Conservation (phyloP, 805 yeast species). For the Scheffersomyces lignosus region DNA sequence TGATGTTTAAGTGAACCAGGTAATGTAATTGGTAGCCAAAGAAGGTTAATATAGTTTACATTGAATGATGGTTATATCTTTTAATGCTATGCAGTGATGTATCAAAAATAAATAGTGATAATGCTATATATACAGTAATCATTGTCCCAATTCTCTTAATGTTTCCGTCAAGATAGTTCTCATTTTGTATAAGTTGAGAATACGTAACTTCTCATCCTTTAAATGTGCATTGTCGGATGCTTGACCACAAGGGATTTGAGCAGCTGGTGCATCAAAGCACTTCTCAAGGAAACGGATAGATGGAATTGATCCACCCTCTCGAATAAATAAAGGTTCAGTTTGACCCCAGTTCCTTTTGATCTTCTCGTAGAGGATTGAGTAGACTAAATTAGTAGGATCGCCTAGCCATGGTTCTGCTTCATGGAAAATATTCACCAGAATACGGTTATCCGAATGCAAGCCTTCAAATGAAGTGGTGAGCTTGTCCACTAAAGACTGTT, state of each 20-base stretch:
- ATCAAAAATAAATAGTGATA: no score
- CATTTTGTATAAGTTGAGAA: conserved; percentile 74
- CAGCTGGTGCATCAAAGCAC: conserved; percentile 81
- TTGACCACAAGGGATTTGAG: conserved; percentile 96
- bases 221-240: conserved; percentile 92
- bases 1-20: no score
- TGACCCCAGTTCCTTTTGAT: conserved; percentile 70
- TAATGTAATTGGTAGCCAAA: no score
- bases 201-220: conserved; percentile 79
- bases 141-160: conserved; percentile 40
- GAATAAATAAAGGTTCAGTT: conserved; percentile 73
- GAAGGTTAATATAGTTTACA: no score
- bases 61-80: no score
- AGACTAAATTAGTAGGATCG: conserved; percentile 74
- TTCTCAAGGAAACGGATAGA: conserved; percentile 83
- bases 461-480: conserved; percentile 46
- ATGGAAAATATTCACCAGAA: conserved; percentile 63
- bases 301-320: conserved; percentile 98
- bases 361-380: conserved; percentile 62
- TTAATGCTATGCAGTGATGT: no score
- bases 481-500: conserved; percentile 47
- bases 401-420: conserved; percentile 98
- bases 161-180: conserved; percentile 61
- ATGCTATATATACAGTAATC: no score
- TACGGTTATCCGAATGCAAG: conserved; percentile 59